Evolutionary conservation across 208 protist species (phyloP).

Genomic region (Strigomonas culicis): DNA sequence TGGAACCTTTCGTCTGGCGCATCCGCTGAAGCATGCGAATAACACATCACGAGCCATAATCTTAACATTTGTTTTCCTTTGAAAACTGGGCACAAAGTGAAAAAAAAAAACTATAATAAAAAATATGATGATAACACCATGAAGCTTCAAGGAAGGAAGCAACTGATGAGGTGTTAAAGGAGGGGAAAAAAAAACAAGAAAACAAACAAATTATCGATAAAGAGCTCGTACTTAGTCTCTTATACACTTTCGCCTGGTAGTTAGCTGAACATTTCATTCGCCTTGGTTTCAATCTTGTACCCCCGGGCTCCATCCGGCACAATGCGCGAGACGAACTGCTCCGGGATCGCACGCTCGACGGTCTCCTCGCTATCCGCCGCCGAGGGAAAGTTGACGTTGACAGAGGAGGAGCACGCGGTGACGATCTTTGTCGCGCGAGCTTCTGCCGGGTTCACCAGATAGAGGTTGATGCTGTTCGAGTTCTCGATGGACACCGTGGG

Average conservation of each 20-base stretch:
- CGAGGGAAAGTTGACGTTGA: slow-evolving; percentile 70
- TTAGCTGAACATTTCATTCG: slow-evolving; percentile 17
- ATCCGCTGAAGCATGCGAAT: not conserved
- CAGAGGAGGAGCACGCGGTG: slow-evolving; percentile 63
- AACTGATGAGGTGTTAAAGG: slow-evolving; percentile 8
- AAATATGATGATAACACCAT: not conserved
- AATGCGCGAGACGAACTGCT: slow-evolving; percentile 78
- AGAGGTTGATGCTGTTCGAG: slow-evolving; percentile 57
- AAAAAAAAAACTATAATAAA: too few species aligned
- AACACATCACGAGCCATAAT: not conserved
- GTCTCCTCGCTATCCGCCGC: slow-evolving; percentile 49
- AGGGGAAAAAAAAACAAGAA: slow-evolving; percentile 10
- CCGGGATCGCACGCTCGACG: slow-evolving; percentile 65
- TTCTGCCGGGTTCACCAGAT: slow-evolving; percentile 53
- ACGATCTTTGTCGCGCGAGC: slow-evolving; percentile 68
- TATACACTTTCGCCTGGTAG: too few species aligned
- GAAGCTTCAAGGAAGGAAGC: not conserved
- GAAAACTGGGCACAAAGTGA: not conserved
- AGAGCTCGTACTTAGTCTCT: too few species aligned
- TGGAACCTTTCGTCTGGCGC: too few species aligned
- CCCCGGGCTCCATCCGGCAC: slow-evolving; percentile 53
- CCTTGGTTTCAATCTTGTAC: slow-evolving; percentile 67
- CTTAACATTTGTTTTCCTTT: not conserved
- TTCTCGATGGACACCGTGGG: slow-evolving; percentile 69
- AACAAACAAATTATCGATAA: not conserved